Evolutionary conservation across 2,329 filamentous ascomycete genomes (phyloP).

Genomic region (Pestalotiopsis sp.): DNA sequence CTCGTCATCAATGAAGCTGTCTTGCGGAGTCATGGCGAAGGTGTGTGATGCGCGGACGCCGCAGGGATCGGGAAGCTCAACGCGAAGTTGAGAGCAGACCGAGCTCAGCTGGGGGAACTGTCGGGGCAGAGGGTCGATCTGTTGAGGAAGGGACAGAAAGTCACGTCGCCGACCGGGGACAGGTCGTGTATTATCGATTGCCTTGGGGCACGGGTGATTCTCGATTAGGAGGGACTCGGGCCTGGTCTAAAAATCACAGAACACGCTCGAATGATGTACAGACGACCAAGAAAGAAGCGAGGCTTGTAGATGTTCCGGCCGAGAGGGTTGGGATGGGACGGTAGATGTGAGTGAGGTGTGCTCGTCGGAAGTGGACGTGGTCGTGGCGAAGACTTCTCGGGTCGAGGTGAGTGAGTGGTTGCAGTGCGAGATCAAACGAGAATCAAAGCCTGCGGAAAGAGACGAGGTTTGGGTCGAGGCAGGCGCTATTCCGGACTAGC

Average conservation of each 20-base stretch:
- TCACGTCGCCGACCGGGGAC: neutral
- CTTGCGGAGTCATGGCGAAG: slow-evolving; percentile 65
- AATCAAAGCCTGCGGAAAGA: slow-evolving; percentile 11
- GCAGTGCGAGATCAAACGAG: slow-evolving; percentile 1
- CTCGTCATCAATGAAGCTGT: slow-evolving; percentile 72
- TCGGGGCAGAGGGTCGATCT: neutral
- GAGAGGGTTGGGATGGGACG: neutral
- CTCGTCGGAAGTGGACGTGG: neutral
- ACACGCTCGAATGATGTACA: neutral
- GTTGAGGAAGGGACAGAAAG: neutral
- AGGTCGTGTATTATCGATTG: slow-evolving; percentile 4
- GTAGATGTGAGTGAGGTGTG: neutral
- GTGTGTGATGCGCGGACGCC: neutral
- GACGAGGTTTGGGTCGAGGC: slow-evolving; percentile 4
- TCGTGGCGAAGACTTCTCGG: neutral
- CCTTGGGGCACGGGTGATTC: neutral
- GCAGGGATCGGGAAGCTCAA: neutral
- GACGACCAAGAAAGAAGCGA: neutral
- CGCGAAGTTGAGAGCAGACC: neutral
- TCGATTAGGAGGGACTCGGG: slow-evolving; percentile 1
- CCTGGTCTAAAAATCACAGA: neutral
- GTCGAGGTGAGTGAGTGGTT: neutral
- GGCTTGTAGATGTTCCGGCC: neutral
- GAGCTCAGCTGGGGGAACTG: neutral
- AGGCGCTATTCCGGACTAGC: neutral